A percentile compares a stretch with the other conserved stretches of the same genome.
Evolutionary conservation across 768 basidiomycete species (phyloP).

Genomic region (Trametopsis cervina): DNA sequence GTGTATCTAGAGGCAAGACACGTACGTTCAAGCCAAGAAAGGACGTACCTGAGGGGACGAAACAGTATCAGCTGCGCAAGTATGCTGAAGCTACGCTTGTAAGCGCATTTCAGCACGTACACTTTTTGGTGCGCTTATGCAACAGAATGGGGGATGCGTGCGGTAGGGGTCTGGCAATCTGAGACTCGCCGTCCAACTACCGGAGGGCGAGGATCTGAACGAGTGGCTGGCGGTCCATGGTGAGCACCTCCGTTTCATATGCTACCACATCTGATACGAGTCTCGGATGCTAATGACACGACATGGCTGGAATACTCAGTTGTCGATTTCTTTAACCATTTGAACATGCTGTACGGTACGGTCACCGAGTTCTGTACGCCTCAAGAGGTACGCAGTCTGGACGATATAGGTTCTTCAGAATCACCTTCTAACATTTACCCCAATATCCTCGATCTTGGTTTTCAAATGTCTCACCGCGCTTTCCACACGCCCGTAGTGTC

Average conservation of each 20-base stretch:
- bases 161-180: constrained; percentile 93
- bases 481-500: constrained; percentile 47
- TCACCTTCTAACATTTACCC: background rate
- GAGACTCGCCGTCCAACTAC: constrained; percentile 84
- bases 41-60: constrained; percentile 92
- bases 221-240: constrained; percentile 99
- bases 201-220: constrained; percentile 94
- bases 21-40: constrained; percentile 96
- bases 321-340: constrained; percentile 98
- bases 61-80: constrained; percentile 97
- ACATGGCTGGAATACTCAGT: constrained; percentile 56
- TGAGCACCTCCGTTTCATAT: constrained; percentile 25
- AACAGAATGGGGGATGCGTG: too few species aligned
- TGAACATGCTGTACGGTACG: constrained; percentile 99
- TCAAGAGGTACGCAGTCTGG: constrained; percentile 58
- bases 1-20: constrained; percentile 64
- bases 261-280: background rate
- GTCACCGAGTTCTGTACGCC: constrained; percentile 97
- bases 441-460: background rate
- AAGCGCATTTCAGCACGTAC: constrained; percentile 16
- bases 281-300: background rate
- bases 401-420: background rate
- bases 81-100: constrained; percentile 95
- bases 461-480: background rate
- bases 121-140: background rate